These are phyloP conservation scores for Ceratopteris richardii DNA, from an alignment of 75 land plant genomes.

Conservation along the genomic window DNA sequence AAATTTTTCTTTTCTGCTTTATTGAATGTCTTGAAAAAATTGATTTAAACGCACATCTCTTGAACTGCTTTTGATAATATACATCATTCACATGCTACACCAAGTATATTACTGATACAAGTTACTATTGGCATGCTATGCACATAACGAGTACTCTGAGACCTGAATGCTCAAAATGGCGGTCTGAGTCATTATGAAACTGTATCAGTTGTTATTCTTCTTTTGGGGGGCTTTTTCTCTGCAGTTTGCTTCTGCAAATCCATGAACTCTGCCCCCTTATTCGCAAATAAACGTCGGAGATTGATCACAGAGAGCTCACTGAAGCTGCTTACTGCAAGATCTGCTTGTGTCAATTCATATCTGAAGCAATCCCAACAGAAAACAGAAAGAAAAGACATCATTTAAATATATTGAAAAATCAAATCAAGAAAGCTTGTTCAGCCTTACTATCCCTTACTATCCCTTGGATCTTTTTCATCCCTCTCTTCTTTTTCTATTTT, in stretches of 20 bases:
- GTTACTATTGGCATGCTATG: too few species aligned
- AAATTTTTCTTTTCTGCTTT: too few species aligned
- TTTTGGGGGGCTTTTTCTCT: conserved; percentile 57
- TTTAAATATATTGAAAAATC: too few species aligned
- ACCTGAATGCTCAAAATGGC: too few species aligned
- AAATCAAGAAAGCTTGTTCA: too few species aligned
- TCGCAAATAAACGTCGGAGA: conserved; percentile 82
- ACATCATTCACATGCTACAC: too few species aligned
- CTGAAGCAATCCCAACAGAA: conserved; percentile 37
- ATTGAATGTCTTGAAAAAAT: too few species aligned
- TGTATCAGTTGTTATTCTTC: conserved; percentile 68
- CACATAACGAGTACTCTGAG: too few species aligned
- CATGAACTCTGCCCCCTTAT: conserved; percentile 83
- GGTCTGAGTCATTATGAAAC: conserved; percentile 23
- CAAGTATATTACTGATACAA: background rate
- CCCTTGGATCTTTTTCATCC: too few species aligned
- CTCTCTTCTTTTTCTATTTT: too few species aligned
- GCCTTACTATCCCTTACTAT: too few species aligned
- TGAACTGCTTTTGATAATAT: background rate
- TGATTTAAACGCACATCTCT: too few species aligned
- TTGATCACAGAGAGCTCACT: conserved; percentile 93
- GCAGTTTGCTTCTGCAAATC: conserved; percentile 79
- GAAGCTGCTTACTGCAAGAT: conserved; percentile 83
- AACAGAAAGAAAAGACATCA: background rate
- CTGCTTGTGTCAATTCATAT: conserved; percentile 92